Evolutionary conservation across 352 stramenopile genomes (phyloP).

Genomic region (Globisporangium polare): DNA sequence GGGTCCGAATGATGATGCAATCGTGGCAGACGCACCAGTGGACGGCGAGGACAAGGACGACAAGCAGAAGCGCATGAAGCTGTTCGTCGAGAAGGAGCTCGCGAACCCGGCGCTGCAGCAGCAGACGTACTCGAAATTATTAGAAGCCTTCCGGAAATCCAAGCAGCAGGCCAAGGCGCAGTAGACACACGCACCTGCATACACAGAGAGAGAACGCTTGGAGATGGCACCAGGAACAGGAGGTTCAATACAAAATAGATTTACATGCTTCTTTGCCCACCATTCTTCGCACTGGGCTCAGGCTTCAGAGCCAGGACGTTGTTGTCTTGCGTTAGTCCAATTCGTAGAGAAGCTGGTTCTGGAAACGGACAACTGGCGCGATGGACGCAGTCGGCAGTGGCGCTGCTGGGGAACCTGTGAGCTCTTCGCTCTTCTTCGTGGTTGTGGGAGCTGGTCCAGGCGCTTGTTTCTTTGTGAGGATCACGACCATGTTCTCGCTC

Average conservation of each 20-base stretch:
- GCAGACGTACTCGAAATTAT: slow-evolving; percentile 68
- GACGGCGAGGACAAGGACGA: slow-evolving; percentile 30
- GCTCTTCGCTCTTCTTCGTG: not conserved
- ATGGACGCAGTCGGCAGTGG: slow-evolving; percentile 8
- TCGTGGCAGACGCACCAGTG: slow-evolving; percentile 10
- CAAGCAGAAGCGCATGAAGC: slow-evolving; percentile 59
- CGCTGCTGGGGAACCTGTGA: slow-evolving; percentile 5
- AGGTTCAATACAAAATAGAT: slow-evolving; percentile 19
- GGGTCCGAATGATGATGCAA: slow-evolving; percentile 19
- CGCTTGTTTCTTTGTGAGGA: slow-evolving; percentile 39
- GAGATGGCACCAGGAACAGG: not conserved
- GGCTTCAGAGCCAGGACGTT: not conserved
- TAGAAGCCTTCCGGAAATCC: slow-evolving; percentile 59
- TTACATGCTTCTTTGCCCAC: slow-evolving; percentile 13
- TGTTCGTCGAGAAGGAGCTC: slow-evolving; percentile 64
- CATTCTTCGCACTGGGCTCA: not conserved
- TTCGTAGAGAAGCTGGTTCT: slow-evolving; percentile 74
- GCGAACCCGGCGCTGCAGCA: slow-evolving; percentile 49
- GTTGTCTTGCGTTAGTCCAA: slow-evolving; percentile 33
- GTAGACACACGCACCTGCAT: not conserved
- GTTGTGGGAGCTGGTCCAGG: not conserved
- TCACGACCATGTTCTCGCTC: slow-evolving; percentile 69
- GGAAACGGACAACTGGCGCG: slow-evolving; percentile 37
- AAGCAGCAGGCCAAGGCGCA: slow-evolving; percentile 24
- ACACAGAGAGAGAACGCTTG: not conserved